Evolutionary conservation across 148 eudicot species (phyloP), one percentile per base, ranked within the genome.

Genomic region (Rhododendron williamsianum): DNA sequence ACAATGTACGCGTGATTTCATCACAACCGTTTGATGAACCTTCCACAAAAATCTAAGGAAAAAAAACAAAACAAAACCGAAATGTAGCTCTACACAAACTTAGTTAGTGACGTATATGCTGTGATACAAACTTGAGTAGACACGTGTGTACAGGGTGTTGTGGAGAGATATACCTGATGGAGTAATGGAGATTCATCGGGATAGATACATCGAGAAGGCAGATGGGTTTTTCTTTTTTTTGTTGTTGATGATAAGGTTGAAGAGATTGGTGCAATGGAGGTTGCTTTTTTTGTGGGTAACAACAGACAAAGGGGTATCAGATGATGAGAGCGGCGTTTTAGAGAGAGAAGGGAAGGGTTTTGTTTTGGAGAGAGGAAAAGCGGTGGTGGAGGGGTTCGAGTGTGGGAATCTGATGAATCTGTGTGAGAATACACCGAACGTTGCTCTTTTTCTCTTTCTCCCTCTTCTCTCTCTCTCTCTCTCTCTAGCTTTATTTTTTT

Each of bases 321-420:
- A 35, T 30, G 43, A 43, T 9, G 51, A 77, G 80, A 77, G 30
- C 51, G 80, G 51, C 27, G 51, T 43, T 21, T 77, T 7, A 36
- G 25, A 16, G 65, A 49, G 67, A 18, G 82, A 52, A 38, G 36
- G 9, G 41, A 56, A 81, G 67, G 71, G 33, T 79, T 69, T 30
- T 10, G 60, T 8, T n/a, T 7, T 10, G 36, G 74, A 69, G 74
- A 69, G 33, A 80, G 82, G 36, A 33, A 80, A 48, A 79, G 36
- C 11, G 65, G 63, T 13, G 82, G 36, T 18, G 18, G 43, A 12
- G 78, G 10, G 46, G 23, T 4, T 7, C 10, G 78, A 15, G 46
- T 35, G 63, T 27, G 65, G 63, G 78, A 35, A 80, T 80, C 69
- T 35, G 83, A 36, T 56, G 83, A 81, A 81, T 81, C 27, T 81